Conservation (phyloP, 345 rosid species). For the Arabis alpina region DNA sequence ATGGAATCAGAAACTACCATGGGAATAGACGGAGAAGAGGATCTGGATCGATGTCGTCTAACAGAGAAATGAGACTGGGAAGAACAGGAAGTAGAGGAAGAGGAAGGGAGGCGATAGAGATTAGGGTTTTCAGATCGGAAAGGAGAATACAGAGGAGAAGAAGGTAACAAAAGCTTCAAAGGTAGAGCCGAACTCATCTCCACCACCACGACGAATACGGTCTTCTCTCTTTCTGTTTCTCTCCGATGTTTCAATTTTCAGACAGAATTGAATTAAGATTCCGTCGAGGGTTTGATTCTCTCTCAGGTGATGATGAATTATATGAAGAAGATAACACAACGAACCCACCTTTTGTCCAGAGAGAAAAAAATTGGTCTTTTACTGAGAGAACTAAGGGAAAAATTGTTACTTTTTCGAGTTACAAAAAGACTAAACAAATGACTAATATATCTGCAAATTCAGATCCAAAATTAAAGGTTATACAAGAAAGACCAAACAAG, state of each 20-base stretch:
- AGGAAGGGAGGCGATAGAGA: slow-evolving; percentile 21
- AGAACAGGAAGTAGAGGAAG: slow-evolving; percentile 14
- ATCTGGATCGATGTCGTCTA: slow-evolving; percentile 35
- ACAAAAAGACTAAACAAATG: too few relatives aligned
- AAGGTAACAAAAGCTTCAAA: slow-evolving; percentile 47
- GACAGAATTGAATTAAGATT: not conserved
- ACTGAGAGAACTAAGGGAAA: too few relatives aligned
- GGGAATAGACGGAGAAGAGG: slow-evolving; percentile 37
- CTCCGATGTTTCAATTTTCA: not conserved
- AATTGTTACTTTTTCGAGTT: too few relatives aligned
- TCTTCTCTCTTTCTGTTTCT: not conserved
- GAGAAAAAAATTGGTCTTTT: too few relatives aligned
- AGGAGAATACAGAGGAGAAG: slow-evolving; percentile 9
- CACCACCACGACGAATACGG: not conserved
- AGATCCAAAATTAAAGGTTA: too few relatives aligned
- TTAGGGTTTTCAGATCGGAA: slow-evolving; percentile 51
- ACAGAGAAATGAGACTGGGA: slow-evolving; percentile 1
- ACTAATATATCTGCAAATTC: too few relatives aligned
- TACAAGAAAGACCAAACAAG: too few relatives aligned
- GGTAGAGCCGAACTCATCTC: slow-evolving; percentile 51
- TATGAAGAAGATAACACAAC: not conserved
- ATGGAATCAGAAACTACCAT: slow-evolving; percentile 46
- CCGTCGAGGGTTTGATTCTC: not conserved
- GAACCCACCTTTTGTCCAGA: not conserved
- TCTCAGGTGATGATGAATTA: not conserved